Conservation (phyloP, 495 filamentous ascomycete genomes). For the Hyaloscypha variabilis region DNA sequence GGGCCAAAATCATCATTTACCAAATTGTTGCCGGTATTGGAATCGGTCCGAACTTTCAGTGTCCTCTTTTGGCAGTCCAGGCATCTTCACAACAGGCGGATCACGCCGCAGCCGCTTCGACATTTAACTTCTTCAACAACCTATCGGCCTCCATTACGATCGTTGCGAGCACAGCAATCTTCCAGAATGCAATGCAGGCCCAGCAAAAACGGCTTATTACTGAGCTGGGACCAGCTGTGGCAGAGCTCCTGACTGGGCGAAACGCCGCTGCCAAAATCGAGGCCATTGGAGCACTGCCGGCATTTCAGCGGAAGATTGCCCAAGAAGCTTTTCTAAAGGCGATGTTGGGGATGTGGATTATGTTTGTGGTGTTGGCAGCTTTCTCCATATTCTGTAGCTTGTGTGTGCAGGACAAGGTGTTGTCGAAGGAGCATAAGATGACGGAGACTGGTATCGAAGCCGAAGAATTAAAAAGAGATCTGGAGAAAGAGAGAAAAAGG, state of each 20-base stretch:
- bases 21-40: constrained; percentile 69
- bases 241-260: constrained; percentile 44
- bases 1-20: constrained; percentile 50
- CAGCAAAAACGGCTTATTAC: constrained; percentile 42
- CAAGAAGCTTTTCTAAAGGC: constrained; percentile 40
- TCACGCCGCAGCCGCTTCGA: constrained; percentile 66
- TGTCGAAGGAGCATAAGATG: too few species aligned
- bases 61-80: constrained; percentile 78
- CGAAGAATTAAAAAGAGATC: too few species aligned
- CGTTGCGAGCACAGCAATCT: constrained; percentile 69
- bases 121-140: constrained; percentile 63
- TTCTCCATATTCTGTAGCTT: too few species aligned
- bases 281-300: constrained; percentile 52
- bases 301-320: constrained; percentile 38
- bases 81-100: constrained; percentile 60
- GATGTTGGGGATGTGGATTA: constrained; percentile 68
- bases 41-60: constrained; percentile 67
- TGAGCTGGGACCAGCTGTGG: constrained; percentile 43
- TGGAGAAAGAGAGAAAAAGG: too few species aligned
- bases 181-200: constrained; percentile 55
- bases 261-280: constrained; percentile 61
- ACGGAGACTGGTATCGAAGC: too few species aligned
- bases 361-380: background rate
- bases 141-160: constrained; percentile 65
- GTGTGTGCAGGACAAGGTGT: too few species aligned